phyloP scores from a whole-genome alignment of 2,329 filamentous ascomycete genomes.

The Epicoccum sorghinum region DNA sequence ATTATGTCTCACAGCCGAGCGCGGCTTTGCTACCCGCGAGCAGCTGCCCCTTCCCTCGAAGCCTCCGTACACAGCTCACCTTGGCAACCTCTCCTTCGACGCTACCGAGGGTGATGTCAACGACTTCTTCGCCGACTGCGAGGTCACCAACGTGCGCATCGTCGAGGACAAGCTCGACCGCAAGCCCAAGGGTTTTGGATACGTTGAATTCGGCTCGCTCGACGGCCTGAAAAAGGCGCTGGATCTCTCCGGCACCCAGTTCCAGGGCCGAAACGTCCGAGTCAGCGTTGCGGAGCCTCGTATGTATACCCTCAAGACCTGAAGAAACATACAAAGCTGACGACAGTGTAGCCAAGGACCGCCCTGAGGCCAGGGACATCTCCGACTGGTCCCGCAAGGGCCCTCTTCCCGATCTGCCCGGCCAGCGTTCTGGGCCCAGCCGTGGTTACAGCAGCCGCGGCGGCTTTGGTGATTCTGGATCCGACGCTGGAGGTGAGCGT shows the following conservation, averaged over 20 bases:
- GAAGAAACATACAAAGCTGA: constrained; percentile 16
- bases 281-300: constrained; percentile 97
- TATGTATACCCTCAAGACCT: constrained; percentile 60
- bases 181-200: constrained; percentile 97
- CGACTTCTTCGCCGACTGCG: constrained; percentile 84
- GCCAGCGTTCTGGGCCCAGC: constrained; percentile 60
- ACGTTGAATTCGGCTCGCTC: constrained; percentile 87
- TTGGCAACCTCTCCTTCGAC: constrained; percentile 97
- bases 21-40: constrained; percentile 63
- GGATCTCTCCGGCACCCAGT: constrained; percentile 77
- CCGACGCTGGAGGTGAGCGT: constrained; percentile 63
- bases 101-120: constrained; percentile 81
- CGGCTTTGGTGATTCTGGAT: constrained; percentile 57
- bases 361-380: constrained; percentile 80
- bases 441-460: constrained; percentile 53
- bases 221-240: constrained; percentile 93
- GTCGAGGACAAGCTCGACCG: constrained; percentile 95
- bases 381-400: constrained; percentile 93
- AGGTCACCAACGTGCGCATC: constrained; percentile 89
- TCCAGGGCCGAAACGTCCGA: constrained; percentile 88
- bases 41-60: constrained; percentile 85
- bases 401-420: constrained; percentile 76
- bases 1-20: constrained; percentile 29
- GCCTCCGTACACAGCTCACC: constrained; percentile 93
- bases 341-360: constrained; percentile 74